Evolutionary conservation across 2,329 filamentous ascomycete species (phyloP).

Genomic region (Pseudocercospora pini-densiflorae): DNA sequence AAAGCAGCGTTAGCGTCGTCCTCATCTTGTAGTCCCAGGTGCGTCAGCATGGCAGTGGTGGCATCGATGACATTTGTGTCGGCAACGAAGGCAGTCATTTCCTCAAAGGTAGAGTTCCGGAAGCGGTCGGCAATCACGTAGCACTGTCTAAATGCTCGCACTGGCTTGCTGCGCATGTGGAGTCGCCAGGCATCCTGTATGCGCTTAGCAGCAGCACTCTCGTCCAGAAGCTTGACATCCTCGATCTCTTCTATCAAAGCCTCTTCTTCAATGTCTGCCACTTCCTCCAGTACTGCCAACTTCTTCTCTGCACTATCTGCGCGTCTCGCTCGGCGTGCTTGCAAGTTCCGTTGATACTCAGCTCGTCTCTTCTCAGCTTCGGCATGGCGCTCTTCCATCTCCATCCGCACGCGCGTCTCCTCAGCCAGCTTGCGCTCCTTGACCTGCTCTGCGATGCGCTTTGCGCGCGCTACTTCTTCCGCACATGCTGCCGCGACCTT

Average conservation of each 20-base stretch:
- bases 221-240: constrained; percentile 49
- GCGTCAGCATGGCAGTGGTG: constrained; percentile 69
- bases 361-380: constrained; percentile 74
- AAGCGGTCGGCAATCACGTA: constrained; percentile 73
- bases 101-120: constrained; percentile 71
- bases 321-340: constrained; percentile 49
- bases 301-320: constrained; percentile 55
- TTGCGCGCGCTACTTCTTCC: constrained; percentile 80
- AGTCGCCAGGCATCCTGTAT: constrained; percentile 75
- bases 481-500: constrained; percentile 82
- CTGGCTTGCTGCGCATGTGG: constrained; percentile 59
- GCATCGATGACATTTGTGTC: constrained; percentile 68
- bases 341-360: constrained; percentile 56
- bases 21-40: constrained; percentile 65
- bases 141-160: constrained; percentile 69
- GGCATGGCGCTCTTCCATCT: constrained; percentile 80
- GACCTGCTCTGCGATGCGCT: constrained; percentile 80
- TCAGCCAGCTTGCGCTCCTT: constrained; percentile 80
- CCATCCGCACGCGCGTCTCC: constrained; percentile 67
- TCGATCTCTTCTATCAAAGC: constrained; percentile 39
- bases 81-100: constrained; percentile 70
- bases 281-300: constrained; percentile 55
- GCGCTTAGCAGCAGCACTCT: constrained; percentile 65
- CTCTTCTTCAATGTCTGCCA: constrained; percentile 53
- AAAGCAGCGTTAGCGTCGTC: constrained; percentile 67